Conservation (phyloP, 2,329 filamentous ascomycete genomes). For the Keithomyces neogunnii region DNA sequence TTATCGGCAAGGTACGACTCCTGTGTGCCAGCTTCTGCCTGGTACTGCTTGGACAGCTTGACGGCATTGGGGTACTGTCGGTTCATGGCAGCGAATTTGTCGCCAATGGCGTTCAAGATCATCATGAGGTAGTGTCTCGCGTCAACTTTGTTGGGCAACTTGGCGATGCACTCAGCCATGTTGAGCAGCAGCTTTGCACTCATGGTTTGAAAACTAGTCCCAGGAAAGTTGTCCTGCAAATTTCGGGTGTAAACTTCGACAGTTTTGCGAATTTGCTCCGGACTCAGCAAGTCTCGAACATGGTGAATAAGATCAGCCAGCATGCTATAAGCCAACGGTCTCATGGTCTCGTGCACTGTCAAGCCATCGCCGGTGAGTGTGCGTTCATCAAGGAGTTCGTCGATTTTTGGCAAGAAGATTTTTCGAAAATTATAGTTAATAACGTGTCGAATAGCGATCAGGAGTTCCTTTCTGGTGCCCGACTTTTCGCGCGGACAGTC, state of each 20-base stretch:
- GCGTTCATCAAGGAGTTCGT: conserved; percentile 87
- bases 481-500: conserved; percentile 95
- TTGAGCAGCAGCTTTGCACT: conserved; percentile 94
- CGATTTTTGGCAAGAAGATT: conserved; percentile 90
- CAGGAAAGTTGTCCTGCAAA: conserved; percentile 88
- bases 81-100: conserved; percentile 98
- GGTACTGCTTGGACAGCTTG: conserved; percentile 76
- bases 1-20: conserved; percentile 83
- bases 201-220: conserved; percentile 99
- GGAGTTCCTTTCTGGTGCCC: conserved; percentile 81
- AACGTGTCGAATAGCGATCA: conserved; percentile 95
- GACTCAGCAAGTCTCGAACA: conserved; percentile 78
- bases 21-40: conserved; percentile 50
- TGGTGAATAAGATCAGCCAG: conserved; percentile 96
- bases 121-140: conserved; percentile 93
- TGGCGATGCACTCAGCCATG: conserved; percentile 96
- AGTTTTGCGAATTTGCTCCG: conserved; percentile 88
- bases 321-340: conserved; percentile 96
- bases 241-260: conserved; percentile 97
- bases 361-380: conserved; percentile 92
- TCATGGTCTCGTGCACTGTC: conserved; percentile 93
- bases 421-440: conserved; percentile 98
- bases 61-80: conserved; percentile 90
- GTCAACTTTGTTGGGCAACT: conserved; percentile 85
- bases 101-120: conserved; percentile 94